Conservation (phyloP, 2,329 filamentous ascomycete genomes). For the Penicillium sp. region DNA sequence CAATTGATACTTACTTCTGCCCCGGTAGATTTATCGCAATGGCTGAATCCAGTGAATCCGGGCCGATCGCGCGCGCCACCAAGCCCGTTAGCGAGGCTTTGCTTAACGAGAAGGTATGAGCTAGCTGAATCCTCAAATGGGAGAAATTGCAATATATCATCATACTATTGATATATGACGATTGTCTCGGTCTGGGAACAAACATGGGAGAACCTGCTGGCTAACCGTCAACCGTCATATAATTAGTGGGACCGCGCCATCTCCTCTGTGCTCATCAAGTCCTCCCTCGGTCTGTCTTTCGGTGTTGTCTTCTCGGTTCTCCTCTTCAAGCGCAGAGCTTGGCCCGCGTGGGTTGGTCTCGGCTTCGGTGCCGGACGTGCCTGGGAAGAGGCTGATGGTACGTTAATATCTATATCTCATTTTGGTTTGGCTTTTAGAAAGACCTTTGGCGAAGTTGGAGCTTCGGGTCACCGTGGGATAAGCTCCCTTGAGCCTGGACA, state of each 20-base stretch:
- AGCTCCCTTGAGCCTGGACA: background rate
- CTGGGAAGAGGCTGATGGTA: slow-evolving; percentile 97
- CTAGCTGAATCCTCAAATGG: background rate
- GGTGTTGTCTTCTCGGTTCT: slow-evolving; percentile 98
- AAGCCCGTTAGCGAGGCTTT: slow-evolving; percentile 94
- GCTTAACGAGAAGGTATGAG: slow-evolving; percentile 92
- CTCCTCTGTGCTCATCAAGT: slow-evolving; percentile 96
- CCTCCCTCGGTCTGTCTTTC: slow-evolving; percentile 91
- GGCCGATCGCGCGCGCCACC: slow-evolving; percentile 62
- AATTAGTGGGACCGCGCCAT: slow-evolving; percentile 95
- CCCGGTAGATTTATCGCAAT: slow-evolving; percentile 44
- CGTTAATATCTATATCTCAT: slow-evolving; percentile 32
- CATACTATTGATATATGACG: background rate
- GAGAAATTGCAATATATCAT: background rate
- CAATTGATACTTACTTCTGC: slow-evolving; percentile 16
- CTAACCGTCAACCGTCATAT: slow-evolving; percentile 23
- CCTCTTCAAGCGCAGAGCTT: slow-evolving; percentile 95
- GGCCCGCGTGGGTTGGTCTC: slow-evolving; percentile 91
- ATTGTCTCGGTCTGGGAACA: background rate
- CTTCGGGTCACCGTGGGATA: background rate
- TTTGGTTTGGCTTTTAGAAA: background rate
- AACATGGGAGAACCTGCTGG: slow-evolving; percentile 3
- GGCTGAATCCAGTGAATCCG: slow-evolving; percentile 57
- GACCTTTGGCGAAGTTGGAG: background rate
- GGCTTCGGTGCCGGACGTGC: slow-evolving; percentile 95